Evolutionary conservation across 768 basidiomycete species (phyloP).

Genomic region (Lactarius evosmus): DNA sequence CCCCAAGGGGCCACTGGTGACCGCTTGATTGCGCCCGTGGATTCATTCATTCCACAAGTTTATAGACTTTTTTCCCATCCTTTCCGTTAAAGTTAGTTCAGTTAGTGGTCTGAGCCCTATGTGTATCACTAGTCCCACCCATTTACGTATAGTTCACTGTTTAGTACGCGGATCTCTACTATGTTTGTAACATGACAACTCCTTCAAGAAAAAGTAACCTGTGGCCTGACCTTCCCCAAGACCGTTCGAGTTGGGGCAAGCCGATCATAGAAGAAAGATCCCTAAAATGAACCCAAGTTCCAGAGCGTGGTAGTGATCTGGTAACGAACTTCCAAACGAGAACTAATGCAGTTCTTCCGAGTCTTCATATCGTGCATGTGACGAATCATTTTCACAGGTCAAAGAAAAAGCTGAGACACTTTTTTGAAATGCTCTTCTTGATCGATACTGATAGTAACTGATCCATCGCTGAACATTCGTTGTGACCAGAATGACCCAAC

Average conservation of each 20-base stretch:
- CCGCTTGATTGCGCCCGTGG: not conserved
- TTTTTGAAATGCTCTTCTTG: not conserved
- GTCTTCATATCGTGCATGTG: not conserved
- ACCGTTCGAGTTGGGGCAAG: too few relatives aligned
- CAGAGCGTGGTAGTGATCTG: not conserved
- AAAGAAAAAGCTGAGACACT: not conserved
- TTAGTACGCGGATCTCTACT: not conserved
- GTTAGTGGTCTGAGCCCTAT: not conserved
- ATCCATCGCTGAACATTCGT: slow-evolving; percentile 9
- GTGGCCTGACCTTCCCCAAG: slow-evolving; percentile 1
- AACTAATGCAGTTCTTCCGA: not conserved
- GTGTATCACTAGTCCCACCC: slow-evolving; percentile 21
- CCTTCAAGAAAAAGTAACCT: not conserved
- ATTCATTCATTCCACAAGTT: slow-evolving; percentile 3
- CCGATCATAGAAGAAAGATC: not conserved
- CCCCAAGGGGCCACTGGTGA: slow-evolving; percentile 54
- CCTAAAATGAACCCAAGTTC: not conserved
- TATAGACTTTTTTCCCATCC: slow-evolving; percentile 5
- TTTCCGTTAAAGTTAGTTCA: not conserved
- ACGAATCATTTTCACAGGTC: not conserved
- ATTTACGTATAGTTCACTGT: slow-evolving; percentile 1
- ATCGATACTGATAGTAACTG: too few relatives aligned
- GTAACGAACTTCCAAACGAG: not conserved
- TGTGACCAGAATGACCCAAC: not conserved
- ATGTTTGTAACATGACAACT: slow-evolving; percentile 1